Percentiles rank a stretch among this genome's conserved stretches.
Conservation (phyloP, 352 stramenopile genomes). For the Phytophthora syringae region DNA sequence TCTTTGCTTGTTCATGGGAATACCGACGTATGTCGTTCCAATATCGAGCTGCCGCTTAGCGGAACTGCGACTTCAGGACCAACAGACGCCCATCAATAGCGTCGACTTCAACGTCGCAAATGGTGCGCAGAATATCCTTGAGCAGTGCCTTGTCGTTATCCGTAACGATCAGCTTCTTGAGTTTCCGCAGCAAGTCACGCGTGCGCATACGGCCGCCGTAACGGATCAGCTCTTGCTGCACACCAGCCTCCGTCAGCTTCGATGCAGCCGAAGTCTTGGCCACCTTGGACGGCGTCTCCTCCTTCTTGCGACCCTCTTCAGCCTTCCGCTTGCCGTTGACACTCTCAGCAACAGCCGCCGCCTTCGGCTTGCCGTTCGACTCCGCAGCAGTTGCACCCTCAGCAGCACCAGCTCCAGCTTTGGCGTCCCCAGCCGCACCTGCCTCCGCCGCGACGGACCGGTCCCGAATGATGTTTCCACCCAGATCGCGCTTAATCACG, state of each 20-base stretch:
- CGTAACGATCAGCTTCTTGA: conserved; percentile 85
- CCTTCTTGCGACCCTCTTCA: conserved; percentile 48
- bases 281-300: conserved; percentile 55
- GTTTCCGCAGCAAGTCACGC: conserved; percentile 76
- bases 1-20: not conserved
- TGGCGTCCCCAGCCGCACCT: conserved; percentile 30
- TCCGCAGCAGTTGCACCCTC: conserved; percentile 34
- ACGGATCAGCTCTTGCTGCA: conserved; percentile 85
- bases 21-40: not conserved
- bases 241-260: conserved; percentile 79
- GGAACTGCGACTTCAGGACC: conserved; percentile 89
- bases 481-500: conserved; percentile 78
- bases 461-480: conserved; percentile 82
- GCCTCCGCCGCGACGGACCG: conserved; percentile 38
- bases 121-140: conserved; percentile 88
- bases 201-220: conserved; percentile 86
- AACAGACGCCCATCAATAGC: conserved; percentile 83
- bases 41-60: conserved; percentile 42
- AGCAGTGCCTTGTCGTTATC: conserved; percentile 84
- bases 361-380: conserved; percentile 33
- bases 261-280: conserved; percentile 41
- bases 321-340: conserved; percentile 58
- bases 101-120: conserved; percentile 88
- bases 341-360: conserved; percentile 19
- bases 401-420: conserved; percentile 26